Conservation (phyloP, 78 protist genomes). For the Planoprotostelium fungivorum region DNA sequence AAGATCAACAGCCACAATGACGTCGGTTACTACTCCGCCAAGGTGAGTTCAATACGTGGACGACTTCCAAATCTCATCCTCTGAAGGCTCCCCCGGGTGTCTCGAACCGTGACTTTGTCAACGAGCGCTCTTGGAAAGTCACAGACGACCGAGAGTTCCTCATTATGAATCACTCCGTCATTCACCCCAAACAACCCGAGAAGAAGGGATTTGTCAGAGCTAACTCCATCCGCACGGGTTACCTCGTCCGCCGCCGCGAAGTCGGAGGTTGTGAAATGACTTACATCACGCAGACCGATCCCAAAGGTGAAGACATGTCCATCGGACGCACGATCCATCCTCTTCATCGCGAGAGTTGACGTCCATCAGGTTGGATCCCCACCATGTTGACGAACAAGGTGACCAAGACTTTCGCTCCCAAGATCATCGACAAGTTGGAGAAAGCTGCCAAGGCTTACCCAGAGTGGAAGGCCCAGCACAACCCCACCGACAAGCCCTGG, state of each 20-base stretch:
- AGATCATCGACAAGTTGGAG: constrained; percentile 11
- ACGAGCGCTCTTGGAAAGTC: constrained; percentile 3
- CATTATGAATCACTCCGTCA: not conserved
- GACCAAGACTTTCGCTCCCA: constrained; percentile 10
- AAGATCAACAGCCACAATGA: constrained; percentile 7
- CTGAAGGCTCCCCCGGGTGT: not conserved
- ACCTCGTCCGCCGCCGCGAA: not conserved
- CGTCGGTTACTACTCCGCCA: constrained; percentile 7
- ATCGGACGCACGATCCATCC: too few relatives aligned
- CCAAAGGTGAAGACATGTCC: not conserved
- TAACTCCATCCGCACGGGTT: constrained; percentile 9
- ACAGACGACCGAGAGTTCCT: constrained; percentile 1
- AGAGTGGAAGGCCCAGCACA: constrained; percentile 18
- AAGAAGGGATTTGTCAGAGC: not conserved
- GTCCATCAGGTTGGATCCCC: constrained; percentile 4
- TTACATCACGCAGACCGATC: constrained; percentile 5
- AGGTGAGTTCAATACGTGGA: not conserved
- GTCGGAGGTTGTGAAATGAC: not conserved
- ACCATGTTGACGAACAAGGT: constrained; percentile 7
- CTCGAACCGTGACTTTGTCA: constrained; percentile 7
- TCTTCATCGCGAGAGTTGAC: too few relatives aligned
- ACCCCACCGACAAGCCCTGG: constrained; percentile 17
- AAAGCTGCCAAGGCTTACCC: constrained; percentile 6
- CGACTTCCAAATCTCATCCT: not conserved
- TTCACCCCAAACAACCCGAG: not conserved